phyloP scores from a whole-genome alignment of 495 filamentous ascomycete genomes.

The Penicillium subrubescens region DNA sequence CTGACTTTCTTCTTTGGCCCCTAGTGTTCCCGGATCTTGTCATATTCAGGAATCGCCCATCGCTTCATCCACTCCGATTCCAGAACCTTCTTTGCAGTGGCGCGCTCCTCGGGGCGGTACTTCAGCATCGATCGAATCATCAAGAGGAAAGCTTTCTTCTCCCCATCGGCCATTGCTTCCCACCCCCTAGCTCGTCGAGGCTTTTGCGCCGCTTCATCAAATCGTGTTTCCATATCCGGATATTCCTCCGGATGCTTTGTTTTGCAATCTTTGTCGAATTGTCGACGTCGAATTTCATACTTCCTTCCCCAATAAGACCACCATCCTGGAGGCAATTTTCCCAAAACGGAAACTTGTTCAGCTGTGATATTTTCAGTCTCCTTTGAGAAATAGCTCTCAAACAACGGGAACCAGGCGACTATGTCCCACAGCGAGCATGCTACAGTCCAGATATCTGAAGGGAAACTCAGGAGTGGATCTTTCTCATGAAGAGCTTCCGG shows the following conservation, averaged over 20 bases:
- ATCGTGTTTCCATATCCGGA: background rate
- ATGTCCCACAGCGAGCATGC: slow-evolving; percentile 1
- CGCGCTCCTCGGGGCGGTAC: slow-evolving; percentile 25
- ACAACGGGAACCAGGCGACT: background rate
- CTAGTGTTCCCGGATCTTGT: background rate
- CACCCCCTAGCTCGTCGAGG: background rate
- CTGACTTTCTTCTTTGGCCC: background rate
- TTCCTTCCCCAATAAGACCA: background rate
- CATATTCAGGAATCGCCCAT: slow-evolving; percentile 24
- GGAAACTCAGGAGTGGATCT: background rate
- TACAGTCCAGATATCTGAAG: slow-evolving; percentile 2
- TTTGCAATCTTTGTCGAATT: background rate
- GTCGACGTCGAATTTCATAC: background rate
- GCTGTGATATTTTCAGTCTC: background rate
- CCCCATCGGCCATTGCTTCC: background rate
- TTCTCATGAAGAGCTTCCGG: background rate
- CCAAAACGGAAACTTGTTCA: background rate
- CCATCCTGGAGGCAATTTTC: background rate
- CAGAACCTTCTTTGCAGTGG: slow-evolving; percentile 24
- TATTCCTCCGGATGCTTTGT: background rate
- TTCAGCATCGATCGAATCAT: slow-evolving; percentile 1
- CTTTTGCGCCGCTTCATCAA: background rate
- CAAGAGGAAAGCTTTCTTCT: background rate
- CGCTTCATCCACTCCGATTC: slow-evolving; percentile 34
- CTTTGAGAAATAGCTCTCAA: background rate